phyloP scores from a whole-genome alignment of 164 flowering plant species.

The Chloranthus sessilifolius region DNA sequence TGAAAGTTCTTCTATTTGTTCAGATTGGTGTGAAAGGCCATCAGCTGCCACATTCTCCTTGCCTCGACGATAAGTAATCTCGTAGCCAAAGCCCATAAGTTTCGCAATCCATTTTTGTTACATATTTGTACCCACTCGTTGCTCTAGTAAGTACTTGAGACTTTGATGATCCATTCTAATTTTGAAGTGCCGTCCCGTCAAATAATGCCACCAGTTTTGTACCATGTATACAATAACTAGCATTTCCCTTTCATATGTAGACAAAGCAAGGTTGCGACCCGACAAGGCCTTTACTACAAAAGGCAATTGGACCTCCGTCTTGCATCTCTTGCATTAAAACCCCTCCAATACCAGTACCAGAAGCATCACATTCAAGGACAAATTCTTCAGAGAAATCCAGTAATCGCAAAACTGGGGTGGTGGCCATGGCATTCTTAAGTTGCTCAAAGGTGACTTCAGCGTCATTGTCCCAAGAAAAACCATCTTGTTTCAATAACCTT shows the following conservation, averaged over 20 bases:
- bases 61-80: not conserved
- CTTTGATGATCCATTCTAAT: conserved; percentile 6
- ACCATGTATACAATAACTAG: not conserved
- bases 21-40: not conserved
- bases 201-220: conserved; percentile 1
- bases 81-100: not conserved
- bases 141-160: conserved; percentile 1
- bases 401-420: not conserved
- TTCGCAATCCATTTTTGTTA: conserved; percentile 6
- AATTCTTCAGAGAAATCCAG: not conserved
- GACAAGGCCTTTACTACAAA: not conserved
- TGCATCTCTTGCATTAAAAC: conserved; percentile 6
- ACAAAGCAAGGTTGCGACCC: not conserved
- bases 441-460: not conserved
- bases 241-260: conserved; percentile 7
- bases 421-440: not conserved
- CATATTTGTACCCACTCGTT: not conserved
- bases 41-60: not conserved
- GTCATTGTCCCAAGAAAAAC: not conserved
- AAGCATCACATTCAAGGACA: conserved; percentile 2
- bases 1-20: not conserved
- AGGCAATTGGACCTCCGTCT: not conserved
- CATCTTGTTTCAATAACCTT: not conserved
- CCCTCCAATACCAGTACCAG: not conserved
- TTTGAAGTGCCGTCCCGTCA: conserved; percentile 1